Percentiles rank a stretch among this genome's conserved stretches.
Evolutionary conservation across 192 early-diverging fungal genomes (phyloP).

Genomic region (Coemansia sp.): DNA sequence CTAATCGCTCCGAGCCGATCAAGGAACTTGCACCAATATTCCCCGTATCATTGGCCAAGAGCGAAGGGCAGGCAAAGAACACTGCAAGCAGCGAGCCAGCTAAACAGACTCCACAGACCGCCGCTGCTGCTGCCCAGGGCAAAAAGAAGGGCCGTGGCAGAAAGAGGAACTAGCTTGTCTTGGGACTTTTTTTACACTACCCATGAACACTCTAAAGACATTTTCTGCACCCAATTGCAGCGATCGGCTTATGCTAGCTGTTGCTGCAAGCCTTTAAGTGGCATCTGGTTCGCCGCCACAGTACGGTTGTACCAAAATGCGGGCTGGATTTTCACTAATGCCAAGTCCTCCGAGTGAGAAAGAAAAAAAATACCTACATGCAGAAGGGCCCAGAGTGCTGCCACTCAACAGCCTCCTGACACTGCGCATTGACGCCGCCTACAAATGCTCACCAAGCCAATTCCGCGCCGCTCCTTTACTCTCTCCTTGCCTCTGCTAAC

Average conservation of each 20-base stretch:
- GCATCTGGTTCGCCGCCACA: slow-evolving; percentile 1
- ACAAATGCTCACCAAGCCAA: no score
- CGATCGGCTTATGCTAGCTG: not conserved
- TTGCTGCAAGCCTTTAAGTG: not conserved
- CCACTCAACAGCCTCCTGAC: not conserved
- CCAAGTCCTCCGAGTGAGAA: not conserved
- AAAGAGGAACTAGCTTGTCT: slow-evolving; percentile 5
- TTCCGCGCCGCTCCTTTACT: not conserved
- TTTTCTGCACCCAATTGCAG: not conserved
- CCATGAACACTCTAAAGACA: not conserved
- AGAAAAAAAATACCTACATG: not conserved
- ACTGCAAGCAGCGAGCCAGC: not conserved
- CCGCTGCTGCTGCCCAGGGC: not conserved
- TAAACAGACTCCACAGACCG: slow-evolving; percentile 14
- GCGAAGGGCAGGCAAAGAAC: slow-evolving; percentile 6
- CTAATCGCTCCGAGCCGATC: slow-evolving; percentile 15
- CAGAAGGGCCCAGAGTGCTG: not conserved
- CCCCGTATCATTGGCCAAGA: slow-evolving; percentile 7
- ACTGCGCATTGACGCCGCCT: not conserved
- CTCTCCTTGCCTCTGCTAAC: not conserved
- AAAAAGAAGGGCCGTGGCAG: slow-evolving; percentile 16
- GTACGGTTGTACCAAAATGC: slow-evolving; percentile 2
- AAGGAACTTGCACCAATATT: slow-evolving; percentile 34
- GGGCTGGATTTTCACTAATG: not conserved
- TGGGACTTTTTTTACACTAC: not conserved